Percentiles rank a stretch among this genome's conserved stretches.
These are phyloP conservation scores for Heterobasidion parviporum DNA, from an alignment of 1,284 basidiomycete genomes.

Conservation along the genomic window DNA sequence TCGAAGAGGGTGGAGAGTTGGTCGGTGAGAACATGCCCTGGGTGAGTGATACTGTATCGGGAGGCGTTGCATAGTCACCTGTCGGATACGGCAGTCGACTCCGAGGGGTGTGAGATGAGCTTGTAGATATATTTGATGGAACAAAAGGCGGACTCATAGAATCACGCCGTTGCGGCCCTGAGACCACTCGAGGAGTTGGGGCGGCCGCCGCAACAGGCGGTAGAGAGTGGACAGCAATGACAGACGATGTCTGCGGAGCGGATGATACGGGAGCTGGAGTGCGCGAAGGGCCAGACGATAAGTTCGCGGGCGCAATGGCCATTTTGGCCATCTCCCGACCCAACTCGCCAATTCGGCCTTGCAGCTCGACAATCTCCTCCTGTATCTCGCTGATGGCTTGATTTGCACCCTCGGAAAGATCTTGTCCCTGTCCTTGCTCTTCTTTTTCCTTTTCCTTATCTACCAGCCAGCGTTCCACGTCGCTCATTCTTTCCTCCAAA, in stretches of 20 bases:
- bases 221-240: slow-evolving; percentile 24
- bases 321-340: slow-evolving; percentile 72
- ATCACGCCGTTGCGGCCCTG: slow-evolving; percentile 39
- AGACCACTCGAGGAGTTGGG: slow-evolving; percentile 12
- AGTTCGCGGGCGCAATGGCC: slow-evolving; percentile 45
- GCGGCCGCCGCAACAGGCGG: slow-evolving; percentile 8
- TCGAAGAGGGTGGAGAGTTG: slow-evolving; percentile 48
- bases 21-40: slow-evolving; percentile 51
- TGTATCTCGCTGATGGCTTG: slow-evolving; percentile 44
- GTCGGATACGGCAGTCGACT: slow-evolving; percentile 71
- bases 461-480: slow-evolving; percentile 75
- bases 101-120: slow-evolving; percentile 22
- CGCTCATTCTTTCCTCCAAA: slow-evolving; percentile 75
- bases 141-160: slow-evolving; percentile 57
- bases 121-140: slow-evolving; percentile 24
- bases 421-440: slow-evolving; percentile 17
- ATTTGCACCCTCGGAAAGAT: slow-evolving; percentile 18
- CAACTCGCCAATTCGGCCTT: slow-evolving; percentile 61
- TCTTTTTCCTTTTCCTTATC: slow-evolving; percentile 57
- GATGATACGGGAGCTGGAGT: slow-evolving; percentile 33
- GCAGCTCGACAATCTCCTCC: slow-evolving; percentile 62
- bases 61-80: slow-evolving; percentile 67
- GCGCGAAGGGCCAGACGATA: slow-evolving; percentile 44
- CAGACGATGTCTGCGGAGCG: slow-evolving; percentile 24
- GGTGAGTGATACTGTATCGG: slow-evolving; percentile 23